Percentiles rank a stretch among this genome's conserved stretches.
phyloP scores from a whole-genome alignment of 2,329 filamentous ascomycete species.

The Colletotrichum cordylinicola region DNA sequence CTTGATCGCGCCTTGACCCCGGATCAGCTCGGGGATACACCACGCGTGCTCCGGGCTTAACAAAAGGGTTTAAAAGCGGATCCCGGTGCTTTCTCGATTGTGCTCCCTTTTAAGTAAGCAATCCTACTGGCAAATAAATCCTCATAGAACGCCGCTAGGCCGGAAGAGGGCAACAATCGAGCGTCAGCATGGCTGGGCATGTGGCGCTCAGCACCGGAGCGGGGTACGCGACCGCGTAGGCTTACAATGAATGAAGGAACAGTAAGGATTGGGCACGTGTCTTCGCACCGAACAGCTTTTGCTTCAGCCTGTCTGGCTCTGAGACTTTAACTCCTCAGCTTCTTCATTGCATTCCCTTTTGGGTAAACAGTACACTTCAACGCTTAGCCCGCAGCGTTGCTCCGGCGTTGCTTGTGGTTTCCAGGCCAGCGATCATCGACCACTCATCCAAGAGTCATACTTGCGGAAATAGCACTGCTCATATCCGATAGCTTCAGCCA shows the following conservation, averaged over 20 bases:
- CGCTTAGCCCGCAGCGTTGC: too few relatives aligned
- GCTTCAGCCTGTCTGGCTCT: background rate
- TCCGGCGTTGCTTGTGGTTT: background rate
- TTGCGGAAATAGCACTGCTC: background rate
- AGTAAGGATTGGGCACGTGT: background rate
- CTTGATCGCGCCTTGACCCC: background rate
- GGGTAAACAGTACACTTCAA: background rate
- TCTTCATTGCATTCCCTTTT: background rate
- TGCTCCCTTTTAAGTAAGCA: background rate
- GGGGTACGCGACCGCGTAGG: background rate
- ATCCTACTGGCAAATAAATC: background rate
- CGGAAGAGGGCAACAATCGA: conserved; percentile 13
- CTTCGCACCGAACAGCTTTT: background rate
- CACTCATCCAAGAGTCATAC: background rate
- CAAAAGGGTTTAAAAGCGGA: background rate
- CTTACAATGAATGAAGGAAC: background rate
- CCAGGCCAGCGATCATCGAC: background rate
- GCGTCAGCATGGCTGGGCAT: background rate
- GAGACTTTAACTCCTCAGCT: background rate
- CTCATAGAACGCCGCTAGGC: background rate
- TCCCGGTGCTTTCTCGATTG: background rate
- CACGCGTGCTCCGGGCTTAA: background rate
- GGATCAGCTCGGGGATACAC: background rate
- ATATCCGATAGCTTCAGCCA: background rate
- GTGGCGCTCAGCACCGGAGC: background rate